phyloP scores from a whole-genome alignment of 139 green algal species.

The Zygnema circumcarinatum region DNA sequence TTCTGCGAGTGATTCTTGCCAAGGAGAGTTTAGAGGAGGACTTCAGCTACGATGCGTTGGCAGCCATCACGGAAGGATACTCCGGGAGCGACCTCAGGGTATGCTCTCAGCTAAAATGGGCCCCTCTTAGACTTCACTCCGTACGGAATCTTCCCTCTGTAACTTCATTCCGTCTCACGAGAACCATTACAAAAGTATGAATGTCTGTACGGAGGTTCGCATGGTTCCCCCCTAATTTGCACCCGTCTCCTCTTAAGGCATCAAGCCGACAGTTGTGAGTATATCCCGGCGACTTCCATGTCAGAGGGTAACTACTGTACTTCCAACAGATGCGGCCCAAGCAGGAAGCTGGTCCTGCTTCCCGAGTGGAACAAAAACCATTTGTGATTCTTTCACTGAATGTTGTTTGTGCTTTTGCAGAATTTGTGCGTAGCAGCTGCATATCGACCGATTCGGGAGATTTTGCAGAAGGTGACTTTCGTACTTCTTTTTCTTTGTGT shows the following conservation, averaged over 20 bases:
- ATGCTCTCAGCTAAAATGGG: not conserved
- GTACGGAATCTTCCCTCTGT: not conserved
- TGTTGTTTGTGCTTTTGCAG: too few relatives aligned
- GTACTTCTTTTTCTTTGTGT: too few relatives aligned
- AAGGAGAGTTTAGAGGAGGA: slow-evolving; percentile 27
- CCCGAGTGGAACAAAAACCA: too few relatives aligned
- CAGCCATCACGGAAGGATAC: slow-evolving; percentile 47
- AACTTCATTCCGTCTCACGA: not conserved
- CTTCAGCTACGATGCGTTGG: slow-evolving; percentile 50
- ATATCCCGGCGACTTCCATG: too few relatives aligned
- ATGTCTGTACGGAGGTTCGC: too few relatives aligned
- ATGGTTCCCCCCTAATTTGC: too few relatives aligned
- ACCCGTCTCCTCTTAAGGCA: too few relatives aligned
- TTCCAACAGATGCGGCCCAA: too few relatives aligned
- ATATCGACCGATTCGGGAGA: slow-evolving; percentile 73
- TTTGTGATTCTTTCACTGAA: too few relatives aligned
- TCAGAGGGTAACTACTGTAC: too few relatives aligned
- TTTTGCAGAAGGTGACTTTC: slow-evolving; percentile 40
- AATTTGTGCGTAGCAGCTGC: slow-evolving; percentile 73
- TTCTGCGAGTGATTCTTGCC: slow-evolving; percentile 57
- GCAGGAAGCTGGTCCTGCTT: too few relatives aligned
- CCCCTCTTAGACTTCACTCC: not conserved
- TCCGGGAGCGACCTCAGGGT: slow-evolving; percentile 71
- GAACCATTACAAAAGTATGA: not conserved
- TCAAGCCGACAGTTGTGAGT: too few relatives aligned